Base-by-base conservation (phyloP, 2,329 filamentous ascomycete genomes). In the Pseudogymnoascus sp. region DNA sequence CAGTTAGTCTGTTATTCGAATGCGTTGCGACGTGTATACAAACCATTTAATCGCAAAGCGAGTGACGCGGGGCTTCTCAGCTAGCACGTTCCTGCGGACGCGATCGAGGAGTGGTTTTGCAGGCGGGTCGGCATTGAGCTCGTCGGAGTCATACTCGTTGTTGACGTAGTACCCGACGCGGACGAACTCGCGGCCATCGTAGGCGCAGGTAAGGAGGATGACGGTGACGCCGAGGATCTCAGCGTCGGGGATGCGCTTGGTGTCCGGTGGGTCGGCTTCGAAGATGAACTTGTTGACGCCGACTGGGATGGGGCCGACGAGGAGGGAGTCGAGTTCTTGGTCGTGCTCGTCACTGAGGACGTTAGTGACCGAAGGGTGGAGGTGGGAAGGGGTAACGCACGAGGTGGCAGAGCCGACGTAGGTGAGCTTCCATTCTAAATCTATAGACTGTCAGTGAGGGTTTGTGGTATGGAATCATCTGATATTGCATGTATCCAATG, bases 81-180 rank as follows among this genome's bases (percentile, higher is more conserved):
- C 91, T 35, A 99, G 82, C 57, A 99, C 89, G 71, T 95, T 96
- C 67, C 95, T 87, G 66, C 84, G 84, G 64, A 99, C 90, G 70
- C 91, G 90, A 72, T 99, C 95, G 65, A 97, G 86, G 67, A 95
- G 81, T 37, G 92, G 92, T 79, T 96, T 96, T 61, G 90, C 81
- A 5, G 94, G 94, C 8, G 94, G 94, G 68, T 97, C 92, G 55
- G 87, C 85, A 68, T 84, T 88, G 64, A 99, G 82, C 73, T 95
- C 90, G 69, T 95, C 90, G 23, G 89, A 88, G 67, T 95, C 90
- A 74, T 99, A 99, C 74, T 99, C 95, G 70, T 99, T 99, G 81
- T 97, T 99, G 70, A 99, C 94, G 68, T 99, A 99, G 82, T 99
- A 99, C 63, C 94, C 94, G 39, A 99, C 92, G 66, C 94, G 91